Base-by-base conservation (phyloP, 192 early-diverging fungal species). In the Backusella liffmaniae region DNA sequence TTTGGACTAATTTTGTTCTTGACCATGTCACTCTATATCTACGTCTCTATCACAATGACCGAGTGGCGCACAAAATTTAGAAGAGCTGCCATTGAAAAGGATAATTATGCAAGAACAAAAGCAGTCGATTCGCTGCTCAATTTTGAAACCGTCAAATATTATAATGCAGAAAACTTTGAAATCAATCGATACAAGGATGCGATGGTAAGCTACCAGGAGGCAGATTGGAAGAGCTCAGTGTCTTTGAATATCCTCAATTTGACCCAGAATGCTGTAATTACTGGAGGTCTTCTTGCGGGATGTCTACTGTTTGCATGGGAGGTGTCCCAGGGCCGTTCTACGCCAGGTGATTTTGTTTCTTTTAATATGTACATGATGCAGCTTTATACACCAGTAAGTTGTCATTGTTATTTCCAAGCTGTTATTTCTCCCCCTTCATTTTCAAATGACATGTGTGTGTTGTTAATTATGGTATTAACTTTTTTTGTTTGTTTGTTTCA, bases 71-170 rank as follows among this genome's bases (percentile, higher is more conserved):
- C 91, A 1, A 85, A 88, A 34, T 96, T 95, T 84, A 86, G 97
- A 42, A 78, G 96, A 4, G 88, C 86, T 65, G 94, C 92, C 86
- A 96, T 92, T 74, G 89, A 93, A 44, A 85, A 96, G 65, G 98
- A 98, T 82, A 92, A 95, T 73, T 91, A 92, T 59, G 90, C 92
- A 72, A 89, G 94, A 67, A 89, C 94, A 6, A 92, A 91, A 65
- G 92, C 91, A 21, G 96, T 98, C 4, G 98, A 99, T 79, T 98
- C 96, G 56, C 81, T 99, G 70, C 86, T 98, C 62, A 99, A 99
- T 83, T 97, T 97, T 88, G 98, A 99, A 82, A 99, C 98, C 1
- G 98, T 99, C 80, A 99, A 99, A 83, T 98, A 98, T 80, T 98
- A 97, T 85, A 92, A 92, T 76, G 93, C 92, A 49, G 97, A 98